A percentile compares a stretch with the other conserved stretches of the same genome.
These are phyloP conservation scores for Lachancea meyersii DNA, from an alignment of 805 yeast genomes.

Conservation along the genomic window DNA sequence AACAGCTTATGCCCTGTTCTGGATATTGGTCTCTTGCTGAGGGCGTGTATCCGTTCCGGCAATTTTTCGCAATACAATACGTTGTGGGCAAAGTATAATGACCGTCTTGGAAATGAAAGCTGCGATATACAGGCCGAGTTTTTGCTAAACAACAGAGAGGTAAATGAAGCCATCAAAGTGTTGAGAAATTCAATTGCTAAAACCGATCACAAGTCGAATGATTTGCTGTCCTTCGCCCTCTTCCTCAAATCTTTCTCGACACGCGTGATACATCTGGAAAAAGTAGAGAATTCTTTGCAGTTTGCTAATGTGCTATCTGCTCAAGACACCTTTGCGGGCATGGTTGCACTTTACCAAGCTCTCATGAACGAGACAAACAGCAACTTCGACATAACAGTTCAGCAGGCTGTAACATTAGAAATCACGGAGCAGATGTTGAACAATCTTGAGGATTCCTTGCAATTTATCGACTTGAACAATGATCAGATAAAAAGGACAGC, in stretches of 20 bases:
- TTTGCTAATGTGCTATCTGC: constrained; percentile 26
- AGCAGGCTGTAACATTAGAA: constrained; percentile 8
- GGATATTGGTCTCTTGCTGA: constrained; percentile 21
- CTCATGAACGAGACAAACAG: not conserved
- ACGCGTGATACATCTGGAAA: constrained; percentile 9
- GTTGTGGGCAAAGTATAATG: constrained; percentile 16
- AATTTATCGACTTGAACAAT: constrained; percentile 13
- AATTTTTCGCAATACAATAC: constrained; percentile 16
- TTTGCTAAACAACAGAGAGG: constrained; percentile 16
- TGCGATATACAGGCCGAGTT: constrained; percentile 21
- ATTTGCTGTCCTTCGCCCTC: constrained; percentile 21
- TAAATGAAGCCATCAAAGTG: constrained; percentile 21
- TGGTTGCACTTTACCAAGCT: constrained; percentile 12
- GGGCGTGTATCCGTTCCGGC: constrained; percentile 24
- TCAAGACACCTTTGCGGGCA: constrained; percentile 18
- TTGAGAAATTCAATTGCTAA: constrained; percentile 12
- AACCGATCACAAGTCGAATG: constrained; percentile 16
- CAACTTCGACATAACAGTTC: not conserved
- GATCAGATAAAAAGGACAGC: constrained; percentile 6
- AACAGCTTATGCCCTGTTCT: constrained; percentile 25
- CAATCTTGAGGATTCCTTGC: constrained; percentile 21
- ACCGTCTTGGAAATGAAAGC: constrained; percentile 12
- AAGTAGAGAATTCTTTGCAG: constrained; percentile 24
- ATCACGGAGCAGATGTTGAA: constrained; percentile 27
- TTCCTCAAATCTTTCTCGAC: constrained; percentile 22